Percentiles rank a stretch among this genome's conserved stretches.
These are phyloP conservation scores for Mycena chlorophos DNA, from an alignment of 768 basidiomycete genomes.

Conservation along the genomic window DNA sequence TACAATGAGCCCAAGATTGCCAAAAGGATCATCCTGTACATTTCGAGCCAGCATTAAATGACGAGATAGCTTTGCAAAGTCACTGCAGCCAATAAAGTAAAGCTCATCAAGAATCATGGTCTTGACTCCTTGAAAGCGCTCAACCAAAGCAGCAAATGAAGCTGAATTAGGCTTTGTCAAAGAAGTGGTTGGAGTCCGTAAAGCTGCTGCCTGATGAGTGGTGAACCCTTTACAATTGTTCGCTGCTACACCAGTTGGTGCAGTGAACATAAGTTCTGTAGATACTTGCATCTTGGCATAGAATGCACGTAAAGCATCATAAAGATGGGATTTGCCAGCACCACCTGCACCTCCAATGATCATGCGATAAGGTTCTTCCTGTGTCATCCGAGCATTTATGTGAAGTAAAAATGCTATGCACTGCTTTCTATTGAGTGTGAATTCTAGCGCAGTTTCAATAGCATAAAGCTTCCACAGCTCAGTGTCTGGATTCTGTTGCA, in stretches of 20 bases:
- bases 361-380: conserved; percentile 22
- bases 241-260: conserved; percentile 24
- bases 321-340: conserved; percentile 25
- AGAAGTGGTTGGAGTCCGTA: background rate
- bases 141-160: background rate
- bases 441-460: background rate
- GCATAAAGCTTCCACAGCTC: conserved; percentile 15
- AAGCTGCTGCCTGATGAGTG: conserved; percentile 8
- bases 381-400: conserved; percentile 2
- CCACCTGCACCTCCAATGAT: conserved; percentile 25
- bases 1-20: conserved; percentile 12
- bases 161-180: conserved; percentile 5
- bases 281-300: conserved; percentile 1
- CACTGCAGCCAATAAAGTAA: conserved; percentile 15
- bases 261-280: conserved; percentile 13
- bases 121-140: background rate
- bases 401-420: conserved; percentile 15
- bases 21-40: conserved; percentile 14
- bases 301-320: conserved; percentile 17
- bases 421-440: conserved; percentile 23
- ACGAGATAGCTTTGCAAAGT: conserved; percentile 10
- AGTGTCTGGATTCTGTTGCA: too few species aligned
- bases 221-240: conserved; percentile 22
- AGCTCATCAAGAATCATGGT: conserved; percentile 17
- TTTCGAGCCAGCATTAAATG: conserved; percentile 8